Base-by-base conservation (phyloP, 1,139 yeast species). In the Diutina pseudorugosa region DNA sequence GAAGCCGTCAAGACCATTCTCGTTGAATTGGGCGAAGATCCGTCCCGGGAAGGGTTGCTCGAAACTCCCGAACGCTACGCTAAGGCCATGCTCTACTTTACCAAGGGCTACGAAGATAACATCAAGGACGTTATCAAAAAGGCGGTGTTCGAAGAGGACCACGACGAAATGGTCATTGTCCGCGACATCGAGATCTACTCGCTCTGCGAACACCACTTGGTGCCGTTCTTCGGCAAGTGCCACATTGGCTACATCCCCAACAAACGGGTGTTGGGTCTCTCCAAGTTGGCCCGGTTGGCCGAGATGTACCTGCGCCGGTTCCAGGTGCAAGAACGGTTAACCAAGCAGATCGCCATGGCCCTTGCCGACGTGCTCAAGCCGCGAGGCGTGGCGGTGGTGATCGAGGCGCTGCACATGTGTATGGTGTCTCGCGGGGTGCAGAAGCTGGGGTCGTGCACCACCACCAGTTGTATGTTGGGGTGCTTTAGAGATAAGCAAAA, bases 361-460 rank as follows among this genome's bases (percentile, higher is more conserved):
- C 69, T 93, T 52, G 82, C 85, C 67, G 97, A 90, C 63, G 87
- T 91, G 56, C 74, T 93, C 61, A 84, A 85, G 63, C 98, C 99
- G 18, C 78, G 93, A 61, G 98, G 98, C 53, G 98, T 93, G 14
- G 98, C 98, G 0, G 98, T 93, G 44, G 97, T 93, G 23, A 90
- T 93, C 63, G 98, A 93, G 68, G 98, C 98, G 27, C 82, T 94
- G 9, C 99, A 93, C 65, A 93, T 94, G 98, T 93, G 99, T 68
- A 93, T 93, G 99, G 98, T 91, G 36, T 89, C 95, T 67, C 80
- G 99, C 64, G 99, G 99, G 51, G 90, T 93, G 23, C 97, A 93
- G 66, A 94, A 93, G 69, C 82, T 96, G 0, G 97, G 98, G 1
- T 85, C 96, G 20, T 79, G 88, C 27, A 93, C 99, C 2, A 83